Base-by-base conservation (phyloP, 2,329 filamentous ascomycete genomes). In the Domatiomyces catenatus region DNA sequence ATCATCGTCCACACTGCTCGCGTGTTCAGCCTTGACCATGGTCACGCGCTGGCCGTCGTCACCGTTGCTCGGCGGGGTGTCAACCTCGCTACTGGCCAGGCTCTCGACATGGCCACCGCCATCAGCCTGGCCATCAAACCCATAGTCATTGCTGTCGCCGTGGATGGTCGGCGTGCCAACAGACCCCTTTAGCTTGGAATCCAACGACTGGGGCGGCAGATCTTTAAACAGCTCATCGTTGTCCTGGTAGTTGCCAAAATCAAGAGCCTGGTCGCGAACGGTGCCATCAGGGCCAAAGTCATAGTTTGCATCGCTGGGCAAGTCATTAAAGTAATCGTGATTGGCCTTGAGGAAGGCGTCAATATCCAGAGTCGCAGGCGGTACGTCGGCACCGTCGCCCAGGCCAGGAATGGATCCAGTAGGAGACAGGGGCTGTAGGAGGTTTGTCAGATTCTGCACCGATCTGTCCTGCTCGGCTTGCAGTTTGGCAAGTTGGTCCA, bases 361-460 rank as follows among this genome's bases (percentile, higher is more conserved):
- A 2, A 80, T 69, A 53, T 80, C 76, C 39, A 79, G 67, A 3
- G 67, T 64, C 1, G 69, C 67, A 22, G 68, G 68, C 4, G 65
- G 66, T 1, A 74, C 63, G 47, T 68, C 67, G 39, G 69, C 66
- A 32, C 59, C 55, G 47, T 62, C 57, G 22, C 55, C 61, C 4
- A 92, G 65, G 3, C 85, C 85, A 1, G 86, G 84, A 36, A 94
- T 85, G 15, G 77, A 76, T 3, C 86, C 87, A 0, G 79, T 85
- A 0, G 88, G 88, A 60, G 83, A 89, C 10, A 94, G 73, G 0
- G 88, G 88, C 5, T 84, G 81, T 6, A 95, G 74, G 15, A 87
- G 70, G 50, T 79, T 80, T 48, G 80, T 80, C 8, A 95, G 72
- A 52, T 85, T 80, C 54, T 85, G 79, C 1, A 95, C 83, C 47